Percentiles rank a stretch among this genome's conserved stretches.
These are phyloP conservation scores for Fusarium irregulare DNA, from an alignment of 2,329 filamentous ascomycete species.

Conservation along the genomic window DNA sequence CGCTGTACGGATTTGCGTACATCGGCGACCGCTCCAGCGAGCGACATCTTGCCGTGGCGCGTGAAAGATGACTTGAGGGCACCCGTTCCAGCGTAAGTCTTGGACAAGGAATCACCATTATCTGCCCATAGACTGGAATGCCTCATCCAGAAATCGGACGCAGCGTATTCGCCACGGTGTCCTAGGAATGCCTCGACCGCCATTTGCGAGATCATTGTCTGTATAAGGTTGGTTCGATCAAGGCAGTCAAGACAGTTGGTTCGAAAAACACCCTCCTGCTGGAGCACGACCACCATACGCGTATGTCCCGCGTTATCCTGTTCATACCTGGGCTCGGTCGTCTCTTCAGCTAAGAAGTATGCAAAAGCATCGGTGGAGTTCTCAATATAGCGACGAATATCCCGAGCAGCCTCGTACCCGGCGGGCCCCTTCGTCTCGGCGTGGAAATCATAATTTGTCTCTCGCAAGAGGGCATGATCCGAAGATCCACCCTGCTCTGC, in stretches of 20 bases:
- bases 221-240: conserved; percentile 94
- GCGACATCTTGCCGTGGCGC: conserved; percentile 92
- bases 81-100: conserved; percentile 96
- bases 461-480: conserved; percentile 79
- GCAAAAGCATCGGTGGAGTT: conserved; percentile 86
- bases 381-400: conserved; percentile 82
- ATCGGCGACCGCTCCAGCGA: conserved; percentile 94
- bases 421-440: conserved; percentile 88
- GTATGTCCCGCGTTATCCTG: conserved; percentile 51
- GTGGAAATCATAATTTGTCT: conserved; percentile 96
- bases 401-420: conserved; percentile 90
- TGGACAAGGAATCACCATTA: conserved; percentile 92
- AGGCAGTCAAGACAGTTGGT: conserved; percentile 97
- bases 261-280: conserved; percentile 95
- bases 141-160: conserved; percentile 87
- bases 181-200: conserved; percentile 85
- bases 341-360: conserved; percentile 87
- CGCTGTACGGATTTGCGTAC: conserved; percentile 93
- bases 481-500: conserved; percentile 63
- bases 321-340: conserved; percentile 63
- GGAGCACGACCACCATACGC: conserved; percentile 76
- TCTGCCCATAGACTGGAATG: conserved; percentile 97
- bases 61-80: conserved; percentile 97
- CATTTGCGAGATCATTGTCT: conserved; percentile 95
- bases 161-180: conserved; percentile 76